Base-by-base conservation (phyloP, 805 yeast species). In the Komagataella ulmi region DNA sequence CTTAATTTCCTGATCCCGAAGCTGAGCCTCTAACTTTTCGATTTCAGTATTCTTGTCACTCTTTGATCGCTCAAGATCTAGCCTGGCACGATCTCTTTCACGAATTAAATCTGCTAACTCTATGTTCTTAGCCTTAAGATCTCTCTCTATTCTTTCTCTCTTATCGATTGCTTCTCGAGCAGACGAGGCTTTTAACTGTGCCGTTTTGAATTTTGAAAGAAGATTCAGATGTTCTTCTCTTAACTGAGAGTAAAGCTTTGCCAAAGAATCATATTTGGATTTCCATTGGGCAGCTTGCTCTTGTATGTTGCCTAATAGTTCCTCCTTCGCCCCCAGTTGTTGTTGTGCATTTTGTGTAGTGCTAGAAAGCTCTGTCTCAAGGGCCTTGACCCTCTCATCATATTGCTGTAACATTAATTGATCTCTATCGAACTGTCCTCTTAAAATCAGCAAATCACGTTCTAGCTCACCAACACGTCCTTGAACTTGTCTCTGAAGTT, bases 141-240 rank as follows among this genome's bases (percentile, higher is more conserved):
- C 96, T 52, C 85, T 76, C 61, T 89, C 96, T 44, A 85, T 68
- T 61, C 79, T 80, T 60, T 89, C 96, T 57, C 89, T 80, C 65
- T 81, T 85, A 56, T 85, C 85, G 55, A 89, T 78, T 0, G 96
- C 85, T 67, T 89, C 97, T 63, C 88, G 96, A 8, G 97, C 97
- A 57, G 79, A 74, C 12, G 89, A 84, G 2, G 93, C 95, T 66
- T 86, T 87, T 57, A 88, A 86, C 67, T 88, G 95, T 48, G 83
- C 74, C 58, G 84, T 82, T 63, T 90, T 89, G 62, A 83, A 83
- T 61, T 83, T 84, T 50, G 85, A 74, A 61, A 90, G 74, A 52
- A 89, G 68, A 55, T 82, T 85, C 60, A 90, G 73, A 63, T 90
- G 97, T 66, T 90, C 97, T 66, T 87, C 95, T 62, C 97, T 83